Evolutionary conservation across 106 monocot genomes (phyloP), one percentile per base, ranked within the genome.

Genomic region (Dendrobium officinale): DNA sequence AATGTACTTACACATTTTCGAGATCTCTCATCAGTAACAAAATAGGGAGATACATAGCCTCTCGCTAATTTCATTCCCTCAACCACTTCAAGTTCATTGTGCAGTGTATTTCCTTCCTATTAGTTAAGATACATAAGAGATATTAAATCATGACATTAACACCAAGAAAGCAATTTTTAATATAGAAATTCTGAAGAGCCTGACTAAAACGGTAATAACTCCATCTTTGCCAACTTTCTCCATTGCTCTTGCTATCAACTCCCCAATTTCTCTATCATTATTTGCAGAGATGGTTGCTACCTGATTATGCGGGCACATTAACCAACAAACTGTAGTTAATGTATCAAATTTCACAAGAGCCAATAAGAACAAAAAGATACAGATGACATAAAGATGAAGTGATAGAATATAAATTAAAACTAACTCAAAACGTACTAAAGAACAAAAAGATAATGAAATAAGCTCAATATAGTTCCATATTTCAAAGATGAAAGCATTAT

Each of bases 201-300:
- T 88, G 55, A 93, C 95, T 48, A 85, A 64, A 75, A 93, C 83
- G 76, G 89, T 95, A 56, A 95, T 95, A 31, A 86, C 81, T 77
- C 95, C 95, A 76, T 95, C 89, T 77, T 91, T 95, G 27, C 92
- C 92, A 83, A 95, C 95, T 85, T 88, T 95, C 75, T 93, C 89
- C 92, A 95, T 95, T 41, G 93, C 92, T 80, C 82, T 91, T 15
- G 95, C 77, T 80, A 95, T 91, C 77, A 95, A 80, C 78, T 93
- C 89, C 33, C 95, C 95, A 72, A 93, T 88, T 77, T 93, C 93
- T 75, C 84, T 86, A 82, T 95, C 93, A 81, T 59, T 85, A 82
- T 95, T 95, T 77, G 95, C 92, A 83, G 95, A 95, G 76, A 95
- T 95, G 64, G 95, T 95, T 42, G 92, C 95, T n/a, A 95, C 91